phyloP scores from a whole-genome alignment of 176 grass and related monocot species.

The Olyra latifolia region DNA sequence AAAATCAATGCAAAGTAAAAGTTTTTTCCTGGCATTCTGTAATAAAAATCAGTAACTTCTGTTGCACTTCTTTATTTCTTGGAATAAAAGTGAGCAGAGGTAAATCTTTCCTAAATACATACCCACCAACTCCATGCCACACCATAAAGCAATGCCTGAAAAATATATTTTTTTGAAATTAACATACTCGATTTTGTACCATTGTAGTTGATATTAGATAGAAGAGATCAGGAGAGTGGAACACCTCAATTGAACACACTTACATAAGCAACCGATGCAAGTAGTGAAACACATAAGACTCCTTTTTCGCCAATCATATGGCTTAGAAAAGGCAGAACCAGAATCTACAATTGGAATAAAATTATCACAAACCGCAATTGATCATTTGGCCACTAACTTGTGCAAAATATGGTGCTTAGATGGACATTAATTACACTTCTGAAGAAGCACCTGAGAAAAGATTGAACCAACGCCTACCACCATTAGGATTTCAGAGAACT shows the following conservation, averaged over 20 bases:
- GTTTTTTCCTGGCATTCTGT: background rate
- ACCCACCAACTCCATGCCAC: constrained; percentile 75
- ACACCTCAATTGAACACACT: constrained; percentile 27
- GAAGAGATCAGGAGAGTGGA: background rate
- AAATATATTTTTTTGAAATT: background rate
- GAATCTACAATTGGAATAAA: constrained; percentile 40
- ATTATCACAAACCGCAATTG: background rate
- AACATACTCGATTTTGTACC: constrained; percentile 5
- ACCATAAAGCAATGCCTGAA: constrained; percentile 64
- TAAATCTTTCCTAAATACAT: constrained; percentile 19
- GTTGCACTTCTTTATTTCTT: background rate
- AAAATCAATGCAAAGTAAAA: constrained; percentile 24
- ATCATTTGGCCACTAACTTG: no score
- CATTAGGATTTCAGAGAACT: constrained; percentile 90
- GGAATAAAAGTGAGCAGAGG: background rate
- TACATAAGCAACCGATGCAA: constrained; percentile 56
- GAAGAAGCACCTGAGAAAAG: constrained; percentile 72
- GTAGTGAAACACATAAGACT: constrained; percentile 50
- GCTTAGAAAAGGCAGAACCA: constrained; percentile 56
- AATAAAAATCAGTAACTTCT: background rate
- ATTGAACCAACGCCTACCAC: constrained; percentile 78
- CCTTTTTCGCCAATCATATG: constrained; percentile 48
- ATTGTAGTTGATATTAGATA: background rate
- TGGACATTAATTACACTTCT: background rate
- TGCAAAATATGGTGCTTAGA: background rate